phyloP scores from a whole-genome alignment of 75 land plant genomes.

The Pinus taeda region DNA sequence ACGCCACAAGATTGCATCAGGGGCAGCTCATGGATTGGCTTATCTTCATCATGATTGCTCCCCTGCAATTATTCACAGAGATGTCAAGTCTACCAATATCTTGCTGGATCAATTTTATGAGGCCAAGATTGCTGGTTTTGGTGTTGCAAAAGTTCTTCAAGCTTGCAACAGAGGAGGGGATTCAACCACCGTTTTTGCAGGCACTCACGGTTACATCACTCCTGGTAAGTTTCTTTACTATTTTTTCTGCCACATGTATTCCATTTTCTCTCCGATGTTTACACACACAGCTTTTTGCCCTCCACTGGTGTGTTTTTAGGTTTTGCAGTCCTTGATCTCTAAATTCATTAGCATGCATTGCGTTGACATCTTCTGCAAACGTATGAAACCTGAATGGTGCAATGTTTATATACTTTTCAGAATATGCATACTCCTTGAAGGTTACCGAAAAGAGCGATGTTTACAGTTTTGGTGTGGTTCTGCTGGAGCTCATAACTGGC shows the following conservation, averaged over 20 bases:
- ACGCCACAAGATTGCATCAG: constrained; percentile 75
- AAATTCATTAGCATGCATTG: too few relatives aligned
- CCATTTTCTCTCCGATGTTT: too few relatives aligned
- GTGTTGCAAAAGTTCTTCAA: constrained; percentile 62
- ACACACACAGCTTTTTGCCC: not conserved
- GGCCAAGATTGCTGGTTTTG: constrained; percentile 91
- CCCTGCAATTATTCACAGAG: constrained; percentile 82
- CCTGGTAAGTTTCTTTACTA: constrained; percentile 49
- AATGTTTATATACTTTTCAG: constrained; percentile 27
- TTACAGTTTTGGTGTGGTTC: constrained; percentile 91
- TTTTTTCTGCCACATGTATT: too few relatives aligned
- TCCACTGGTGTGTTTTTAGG: too few relatives aligned
- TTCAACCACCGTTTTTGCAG: constrained; percentile 1
- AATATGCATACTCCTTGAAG: constrained; percentile 65
- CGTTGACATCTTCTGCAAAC: too few relatives aligned
- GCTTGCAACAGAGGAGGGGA: constrained; percentile 22
- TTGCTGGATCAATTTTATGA: constrained; percentile 75
- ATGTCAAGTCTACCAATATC: constrained; percentile 84
- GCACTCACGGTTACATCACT: constrained; percentile 90
- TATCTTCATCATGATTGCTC: constrained; percentile 89
- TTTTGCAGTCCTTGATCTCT: too few relatives aligned
- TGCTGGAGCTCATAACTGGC: constrained; percentile 80
- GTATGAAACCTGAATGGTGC: too few relatives aligned
- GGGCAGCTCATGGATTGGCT: constrained; percentile 75
- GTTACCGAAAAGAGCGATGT: constrained; percentile 84